Evolutionary conservation across 2,329 filamentous ascomycete species (phyloP), one percentile per base, ranked within the genome.

Genomic region (Neopestalotiopsis rosae): DNA sequence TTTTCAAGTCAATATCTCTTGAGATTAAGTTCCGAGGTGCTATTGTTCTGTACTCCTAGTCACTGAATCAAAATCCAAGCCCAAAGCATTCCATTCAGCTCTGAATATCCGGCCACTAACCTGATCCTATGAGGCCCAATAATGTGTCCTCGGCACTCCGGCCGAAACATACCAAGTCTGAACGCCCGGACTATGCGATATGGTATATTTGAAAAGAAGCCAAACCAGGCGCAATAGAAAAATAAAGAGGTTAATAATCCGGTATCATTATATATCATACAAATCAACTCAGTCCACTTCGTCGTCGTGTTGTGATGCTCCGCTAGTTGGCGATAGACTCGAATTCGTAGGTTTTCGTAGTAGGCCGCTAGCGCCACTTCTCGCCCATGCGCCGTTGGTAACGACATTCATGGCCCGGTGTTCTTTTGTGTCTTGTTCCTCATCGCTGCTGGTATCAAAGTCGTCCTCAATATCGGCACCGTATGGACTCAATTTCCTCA

Each of bases 401-500:
- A 81, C 80, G 4, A 82, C 73, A 72, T 87, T 77, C 78, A 88
- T 77, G 56, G 83, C 75, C 74, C 86, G 72, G 76, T 85, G 73
- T 78, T 89, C 69, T 69, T 12, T 74, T 76, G 20, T 79, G 77
- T 0, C 79, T 6, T 81, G 75, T 42, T 82, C 83, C 4, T 83
- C 77, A 32, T 76, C 74, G 42, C 67, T 74, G 45, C 71, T 72
- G 14, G 70, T 68, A 42, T 74, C 73, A 28, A 82, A 77, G 52
- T 85, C 82, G 40, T 82, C 79, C 34, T 84, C 83, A 45, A 72
- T 72, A 13, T 81, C 81, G 63, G 80, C 80, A 13, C 86, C 86
- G 12, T 80, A 77, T 1, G 82, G 80, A 70, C 81, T 87, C 14
- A 88, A 80, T 3, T 84, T 82, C 30, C 80, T 81, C 82, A 88